Conservation (phyloP, 2,329 filamentous ascomycete genomes). For the Nemania serpens region DNA sequence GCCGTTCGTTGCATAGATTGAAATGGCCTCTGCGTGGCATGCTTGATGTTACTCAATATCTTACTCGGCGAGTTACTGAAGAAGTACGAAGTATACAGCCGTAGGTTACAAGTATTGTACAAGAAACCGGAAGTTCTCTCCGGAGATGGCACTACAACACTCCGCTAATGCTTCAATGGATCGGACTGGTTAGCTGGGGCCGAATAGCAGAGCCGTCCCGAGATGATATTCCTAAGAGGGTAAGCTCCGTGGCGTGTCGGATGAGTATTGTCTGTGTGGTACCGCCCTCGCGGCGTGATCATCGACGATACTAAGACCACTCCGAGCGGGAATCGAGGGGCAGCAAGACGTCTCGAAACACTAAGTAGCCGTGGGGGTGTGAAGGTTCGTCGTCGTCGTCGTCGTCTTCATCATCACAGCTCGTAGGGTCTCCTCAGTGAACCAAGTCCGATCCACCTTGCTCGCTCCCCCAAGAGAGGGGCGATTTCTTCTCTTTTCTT, state of each 20-base stretch:
- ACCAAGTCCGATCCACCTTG: not conserved
- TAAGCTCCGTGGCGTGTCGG: no score
- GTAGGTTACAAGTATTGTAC: conserved; percentile 16
- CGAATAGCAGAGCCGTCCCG: no score
- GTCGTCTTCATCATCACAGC: not conserved
- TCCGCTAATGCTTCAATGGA: no score
- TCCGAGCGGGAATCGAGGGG: no score
- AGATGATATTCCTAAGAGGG: no score
- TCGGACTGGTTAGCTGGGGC: no score
- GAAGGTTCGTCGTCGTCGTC: not conserved
- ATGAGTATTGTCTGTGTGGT: no score
- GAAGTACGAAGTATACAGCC: not conserved
- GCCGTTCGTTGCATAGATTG: not conserved
- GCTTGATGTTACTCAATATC: not conserved
- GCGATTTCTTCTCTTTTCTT: not conserved
- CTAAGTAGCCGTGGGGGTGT: no score
- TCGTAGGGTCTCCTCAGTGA: not conserved
- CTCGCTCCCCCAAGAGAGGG: not conserved
- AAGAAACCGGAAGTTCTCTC: not conserved
- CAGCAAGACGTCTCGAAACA: no score
- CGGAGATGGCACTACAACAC: no score
- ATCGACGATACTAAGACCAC: no score
- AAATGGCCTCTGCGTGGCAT: not conserved
- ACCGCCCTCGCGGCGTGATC: no score
- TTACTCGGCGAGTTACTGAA: not conserved